Evolutionary conservation across 1,284 basidiomycete genomes (phyloP), one percentile per base, ranked within the genome.

Genomic region (Anthracocystis setariae): DNA sequence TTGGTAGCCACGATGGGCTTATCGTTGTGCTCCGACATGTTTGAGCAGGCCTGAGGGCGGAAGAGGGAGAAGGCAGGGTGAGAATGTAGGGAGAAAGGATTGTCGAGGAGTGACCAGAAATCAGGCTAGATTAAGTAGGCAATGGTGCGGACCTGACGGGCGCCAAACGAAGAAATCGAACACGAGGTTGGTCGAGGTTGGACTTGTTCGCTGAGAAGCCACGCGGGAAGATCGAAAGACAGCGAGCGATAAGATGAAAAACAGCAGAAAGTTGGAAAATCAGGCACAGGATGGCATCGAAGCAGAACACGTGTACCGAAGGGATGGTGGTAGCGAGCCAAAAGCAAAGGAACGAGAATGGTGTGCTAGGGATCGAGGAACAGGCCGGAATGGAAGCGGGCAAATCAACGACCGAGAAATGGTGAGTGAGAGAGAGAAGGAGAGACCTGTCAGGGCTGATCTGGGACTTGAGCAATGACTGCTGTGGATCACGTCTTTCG

Each of bases 11-110:
- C 27, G 35, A 20, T 39, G 25, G 56, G 56, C 10, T 18, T 15
- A 13, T 45, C 35, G 21, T 25, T 38, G 42, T 23, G 40, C 7
- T 46, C 47, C 32, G 63, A 54, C 55, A 58, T 55, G 40, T 18
- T 46, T 23, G 9, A 15, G 20, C 8, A 23, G 18, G 39, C n/a
- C 39, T 42, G 5, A 21, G 18, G 5, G 37, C 15, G 8, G 32
- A 33, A 15, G 32, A 8, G 32, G 32, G 15, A 15, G 15, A 33
- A 15, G 32, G 32, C 7, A 12, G 9, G 12, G 9, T n/a, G n/a
- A n/a, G n/a, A n/a, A n/a, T n/a, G n/a, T n/a, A 18, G n/a, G 9
- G 7, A n/a, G n/a, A 7, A 12, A 12, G 37, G n/a, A n/a, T 18
- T 10, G 9, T 15, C 7, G 7, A 18, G 12, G 7, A 33, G 7